A percentile compares a stretch with the other conserved stretches of the same genome.
Evolutionary conservation across 805 yeast genomes (phyloP).

Genomic region (Monosporozyma aerobia): DNA sequence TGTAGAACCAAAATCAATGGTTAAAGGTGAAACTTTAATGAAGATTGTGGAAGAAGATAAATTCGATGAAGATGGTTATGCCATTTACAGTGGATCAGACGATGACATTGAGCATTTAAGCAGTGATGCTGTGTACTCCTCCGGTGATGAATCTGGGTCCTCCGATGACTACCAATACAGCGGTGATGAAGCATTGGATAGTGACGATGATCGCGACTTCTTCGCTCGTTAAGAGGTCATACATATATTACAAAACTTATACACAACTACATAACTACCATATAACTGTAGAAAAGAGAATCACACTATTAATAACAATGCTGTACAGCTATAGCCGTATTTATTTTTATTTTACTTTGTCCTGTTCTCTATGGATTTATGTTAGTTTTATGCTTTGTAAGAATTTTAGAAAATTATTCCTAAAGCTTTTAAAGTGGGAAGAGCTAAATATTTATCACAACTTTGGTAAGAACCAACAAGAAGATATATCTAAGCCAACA

Average conservation of each 20-base stretch:
- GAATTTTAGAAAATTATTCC: not conserved
- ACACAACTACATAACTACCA: not conserved
- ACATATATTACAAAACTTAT: not conserved
- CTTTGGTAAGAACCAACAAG: not conserved
- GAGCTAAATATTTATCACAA: not conserved
- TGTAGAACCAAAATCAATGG: constrained; percentile 44
- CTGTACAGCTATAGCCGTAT: not conserved
- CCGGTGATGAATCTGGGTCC: constrained; percentile 15
- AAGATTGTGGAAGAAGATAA: constrained; percentile 12
- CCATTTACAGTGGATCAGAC: constrained; percentile 19
- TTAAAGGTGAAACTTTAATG: constrained; percentile 53
- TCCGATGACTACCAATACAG: constrained; percentile 35
- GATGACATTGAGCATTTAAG: constrained; percentile 19
- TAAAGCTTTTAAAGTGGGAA: not conserved
- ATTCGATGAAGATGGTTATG: constrained; percentile 3
- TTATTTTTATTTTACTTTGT: not conserved
- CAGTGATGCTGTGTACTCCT: constrained; percentile 2
- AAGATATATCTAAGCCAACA: not conserved
- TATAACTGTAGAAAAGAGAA: not conserved
- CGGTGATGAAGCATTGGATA: constrained; percentile 27
- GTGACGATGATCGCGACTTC: constrained; percentile 49
- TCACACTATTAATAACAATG: not conserved
- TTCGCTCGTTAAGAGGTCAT: constrained; percentile 38
- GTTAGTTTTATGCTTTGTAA: not conserved
- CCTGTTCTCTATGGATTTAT: not conserved